Conservation (phyloP, 169 alveolate species). For the Eimeria acervulina region DNA sequence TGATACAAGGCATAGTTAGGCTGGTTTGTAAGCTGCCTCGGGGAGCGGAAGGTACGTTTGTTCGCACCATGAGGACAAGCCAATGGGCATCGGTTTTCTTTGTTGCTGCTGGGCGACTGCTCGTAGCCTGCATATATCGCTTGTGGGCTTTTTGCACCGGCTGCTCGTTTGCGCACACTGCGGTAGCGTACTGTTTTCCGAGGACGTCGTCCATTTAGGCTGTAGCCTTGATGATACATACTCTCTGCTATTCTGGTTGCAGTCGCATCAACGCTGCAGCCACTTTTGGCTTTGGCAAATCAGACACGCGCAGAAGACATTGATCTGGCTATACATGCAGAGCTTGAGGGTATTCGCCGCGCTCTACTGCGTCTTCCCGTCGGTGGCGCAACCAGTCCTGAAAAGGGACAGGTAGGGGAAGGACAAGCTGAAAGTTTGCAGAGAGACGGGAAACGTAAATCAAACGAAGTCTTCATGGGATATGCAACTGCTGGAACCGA, state of each 20-base stretch:
- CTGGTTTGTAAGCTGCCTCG: conserved; percentile 46
- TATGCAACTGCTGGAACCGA: neutral
- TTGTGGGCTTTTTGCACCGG: neutral
- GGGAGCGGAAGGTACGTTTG: conserved; percentile 21
- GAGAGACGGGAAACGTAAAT: neutral
- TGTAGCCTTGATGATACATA: no score
- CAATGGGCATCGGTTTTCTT: neutral
- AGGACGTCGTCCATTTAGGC: neutral
- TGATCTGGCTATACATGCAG: conserved; percentile 37
- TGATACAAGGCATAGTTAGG: conserved; percentile 14
- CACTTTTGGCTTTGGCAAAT: conserved; percentile 4
- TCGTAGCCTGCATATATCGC: neutral
- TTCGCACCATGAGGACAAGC: neutral
- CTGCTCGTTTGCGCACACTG: neutral
- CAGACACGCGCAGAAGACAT: conserved; percentile 55
- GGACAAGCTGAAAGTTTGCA: neutral
- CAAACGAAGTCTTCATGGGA: neutral
- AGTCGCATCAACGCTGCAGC: conserved; percentile 8
- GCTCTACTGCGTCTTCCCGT: neutral
- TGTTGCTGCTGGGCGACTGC: neutral
- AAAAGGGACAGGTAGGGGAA: conserved; percentile 2
- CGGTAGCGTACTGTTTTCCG: neutral
- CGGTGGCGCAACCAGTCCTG: neutral
- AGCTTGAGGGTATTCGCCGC: conserved; percentile 46
- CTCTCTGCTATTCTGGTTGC: neutral